Evolutionary conservation across 805 yeast species (phyloP).

Genomic region (Hanseniaspora clermontiae): DNA sequence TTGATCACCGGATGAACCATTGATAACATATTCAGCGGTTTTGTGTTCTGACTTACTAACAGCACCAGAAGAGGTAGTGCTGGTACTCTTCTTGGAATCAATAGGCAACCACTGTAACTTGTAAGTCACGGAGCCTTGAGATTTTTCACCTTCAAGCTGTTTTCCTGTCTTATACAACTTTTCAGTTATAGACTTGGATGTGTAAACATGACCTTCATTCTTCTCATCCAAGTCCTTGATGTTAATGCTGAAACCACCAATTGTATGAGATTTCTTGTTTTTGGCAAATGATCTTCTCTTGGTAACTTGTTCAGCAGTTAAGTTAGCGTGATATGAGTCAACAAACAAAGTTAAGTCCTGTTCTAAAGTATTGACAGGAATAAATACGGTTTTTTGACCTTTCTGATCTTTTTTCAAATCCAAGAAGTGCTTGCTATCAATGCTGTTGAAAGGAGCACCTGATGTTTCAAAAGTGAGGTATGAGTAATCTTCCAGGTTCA

Average conservation of each 20-base stretch:
- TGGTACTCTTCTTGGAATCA: constrained; percentile 27
- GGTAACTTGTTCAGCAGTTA: constrained; percentile 7
- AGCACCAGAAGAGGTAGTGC: constrained; percentile 40
- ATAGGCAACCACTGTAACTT: constrained; percentile 16
- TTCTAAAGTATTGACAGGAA: constrained; percentile 45
- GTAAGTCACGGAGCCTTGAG: constrained; percentile 17
- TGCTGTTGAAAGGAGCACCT: constrained; percentile 1
- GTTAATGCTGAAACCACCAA: constrained; percentile 8
- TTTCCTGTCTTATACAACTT: constrained; percentile 10
- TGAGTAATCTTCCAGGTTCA: constrained; percentile 18
- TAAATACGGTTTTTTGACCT: constrained; percentile 24
- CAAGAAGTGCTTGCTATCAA: not conserved
- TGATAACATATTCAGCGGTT: constrained; percentile 31
- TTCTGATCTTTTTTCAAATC: not conserved
- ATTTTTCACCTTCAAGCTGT: constrained; percentile 16
- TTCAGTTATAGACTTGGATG: not conserved
- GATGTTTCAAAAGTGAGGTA: constrained; percentile 7
- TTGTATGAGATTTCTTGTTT: constrained; percentile 11
- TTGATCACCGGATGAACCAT: constrained; percentile 17
- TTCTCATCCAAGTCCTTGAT: constrained; percentile 1
- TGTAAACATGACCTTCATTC: constrained; percentile 2
- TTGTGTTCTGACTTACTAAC: constrained; percentile 39
- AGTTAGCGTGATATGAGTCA: not conserved
- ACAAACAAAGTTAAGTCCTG: constrained; percentile 36
- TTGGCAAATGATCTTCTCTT: constrained; percentile 11